Evolutionary conservation across 768 basidiomycete species (phyloP).

Genomic region (Termitomyces sp.): DNA sequence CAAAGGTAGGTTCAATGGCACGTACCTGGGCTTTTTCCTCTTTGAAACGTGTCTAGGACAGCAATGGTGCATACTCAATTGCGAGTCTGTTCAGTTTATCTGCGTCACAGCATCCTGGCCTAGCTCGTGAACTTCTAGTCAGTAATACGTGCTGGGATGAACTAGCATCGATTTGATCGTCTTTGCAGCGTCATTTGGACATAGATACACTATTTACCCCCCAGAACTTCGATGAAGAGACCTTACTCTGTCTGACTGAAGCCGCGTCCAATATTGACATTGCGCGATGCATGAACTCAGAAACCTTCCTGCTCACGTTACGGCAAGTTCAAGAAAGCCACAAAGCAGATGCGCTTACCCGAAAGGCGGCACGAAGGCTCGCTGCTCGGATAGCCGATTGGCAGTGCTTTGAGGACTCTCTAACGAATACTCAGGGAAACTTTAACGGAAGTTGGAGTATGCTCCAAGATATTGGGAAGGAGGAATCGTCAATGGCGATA

Average conservation of each 20-base stretch:
- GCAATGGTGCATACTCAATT: constrained; percentile 52
- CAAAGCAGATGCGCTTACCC: constrained; percentile 32
- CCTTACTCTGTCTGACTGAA: constrained; percentile 51
- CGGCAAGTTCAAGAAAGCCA: constrained; percentile 29
- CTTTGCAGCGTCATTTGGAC: constrained; percentile 51
- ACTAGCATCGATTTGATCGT: background rate
- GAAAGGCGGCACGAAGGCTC: constrained; percentile 42
- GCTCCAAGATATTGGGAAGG: constrained; percentile 54
- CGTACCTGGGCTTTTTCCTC: background rate
- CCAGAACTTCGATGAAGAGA: constrained; percentile 46
- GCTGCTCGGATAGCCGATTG: constrained; percentile 49
- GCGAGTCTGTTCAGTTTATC: constrained; percentile 58
- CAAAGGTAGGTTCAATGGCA: constrained; percentile 38
- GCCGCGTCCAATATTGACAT: constrained; percentile 64
- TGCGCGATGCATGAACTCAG: constrained; percentile 43
- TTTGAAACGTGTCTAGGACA: constrained; percentile 28
- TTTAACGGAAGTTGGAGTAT: constrained; percentile 42
- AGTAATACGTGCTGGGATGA: constrained; percentile 9
- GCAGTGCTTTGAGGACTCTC: constrained; percentile 54
- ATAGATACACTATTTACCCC: constrained; percentile 48
- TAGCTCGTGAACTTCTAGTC: constrained; percentile 43
- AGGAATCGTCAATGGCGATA: constrained; percentile 66
- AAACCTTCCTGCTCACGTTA: constrained; percentile 38
- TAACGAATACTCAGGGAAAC: constrained; percentile 48
- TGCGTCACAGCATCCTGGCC: constrained; percentile 60